Base-by-base conservation (phyloP, 2,329 filamentous ascomycete species). In the Phialocephala sp. region DNA sequence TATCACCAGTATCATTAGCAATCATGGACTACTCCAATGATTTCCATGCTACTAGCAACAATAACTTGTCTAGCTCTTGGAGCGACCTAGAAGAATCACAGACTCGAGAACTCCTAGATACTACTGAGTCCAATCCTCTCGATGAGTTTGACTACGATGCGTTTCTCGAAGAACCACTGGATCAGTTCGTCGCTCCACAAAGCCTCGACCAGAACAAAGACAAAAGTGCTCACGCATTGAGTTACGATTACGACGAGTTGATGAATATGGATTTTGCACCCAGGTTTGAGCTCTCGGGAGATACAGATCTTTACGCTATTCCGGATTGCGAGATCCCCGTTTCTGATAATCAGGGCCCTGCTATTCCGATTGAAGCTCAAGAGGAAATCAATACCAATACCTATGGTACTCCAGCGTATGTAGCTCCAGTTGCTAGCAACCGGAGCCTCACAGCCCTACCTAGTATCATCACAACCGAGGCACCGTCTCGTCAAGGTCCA, bases 1-100 rank as follows among this genome's bases (percentile, higher is more conserved):
- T 69, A 63, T 58, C 39, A 8, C 24, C 9, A 18, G 45, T 20
- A 50, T 56, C 50, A 18, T 3, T 41, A 57, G 20, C 55, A 37
- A 24, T n/a, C 18, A 57, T 57, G 55, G 55, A 57, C 22, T 24
- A 36, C 3, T 57, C 20, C 55, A 41, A 57, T 24, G 11, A 50
- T 22, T 20, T 22, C n/a, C n/a, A 50, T 50, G 45, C 45, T 11
- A 50, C 2, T 11, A 6, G 45, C 45, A 6, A 20, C n/a, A 50
- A 50, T 20, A n/a, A 43, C 41, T 43, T n/a, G 15, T 43, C 41
- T n/a, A 43, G 18, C 12, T 11, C 45, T 50, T 24, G 45, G 20
- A 22, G 8, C 12, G 11, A 50, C n/a, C 18, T 24, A 8, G n/a
- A 14, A 50, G 11, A 50, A n/a, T 50, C 8, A n/a, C 45, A 50